Evolutionary conservation across 495 filamentous ascomycete species (phyloP), one percentile per base, ranked within the genome.

Genomic region (Rusavskia elegans): DNA sequence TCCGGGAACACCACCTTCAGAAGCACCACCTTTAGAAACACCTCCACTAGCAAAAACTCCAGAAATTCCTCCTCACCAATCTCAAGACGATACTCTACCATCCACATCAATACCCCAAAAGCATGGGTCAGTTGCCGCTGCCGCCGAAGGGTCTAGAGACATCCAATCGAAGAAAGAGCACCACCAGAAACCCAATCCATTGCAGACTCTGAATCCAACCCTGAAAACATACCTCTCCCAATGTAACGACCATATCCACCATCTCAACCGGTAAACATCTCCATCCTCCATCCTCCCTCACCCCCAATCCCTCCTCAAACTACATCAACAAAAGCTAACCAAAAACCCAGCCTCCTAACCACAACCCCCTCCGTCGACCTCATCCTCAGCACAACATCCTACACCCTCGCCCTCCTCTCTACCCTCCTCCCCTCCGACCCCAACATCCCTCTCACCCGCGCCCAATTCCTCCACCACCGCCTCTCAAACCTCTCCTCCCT

Each of bases 361-460:
- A 79, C 71, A 5, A 78, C 78, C 32, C 52, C 69, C 5, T 76
- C 76, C 59, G 79, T 80, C 55, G 81, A 85, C 68, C 75, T 73
- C 11, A 65, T 75, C 38, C 73, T 85, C 52, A 68, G 75, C 40
- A 74, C 79, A 51, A 62, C 82, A 55, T 80, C 81, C 57, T 87
- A 90, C 68, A 75, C 79, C 45, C 71, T 67, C 40, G 71, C 73
- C 40, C 69, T 77, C 50, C 66, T 82, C 55, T 63, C 29, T 32
- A 46, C 37, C 29, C 23, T 51, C 62, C n/a, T 62, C 70, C 36
- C 56, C 68, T 0, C 53, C 70, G 46, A 68, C 75, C 53, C 11
- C 19, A 61, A 21, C 55, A 57, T 1, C 53, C 48, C 20, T 11
- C 29, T 1, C 21, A 29, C 9, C 14, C 14, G 16, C 0, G 1